Evolutionary conservation across 192 early-diverging fungal genomes (phyloP).

Genomic region (Phycomyces blakesleeanus): DNA sequence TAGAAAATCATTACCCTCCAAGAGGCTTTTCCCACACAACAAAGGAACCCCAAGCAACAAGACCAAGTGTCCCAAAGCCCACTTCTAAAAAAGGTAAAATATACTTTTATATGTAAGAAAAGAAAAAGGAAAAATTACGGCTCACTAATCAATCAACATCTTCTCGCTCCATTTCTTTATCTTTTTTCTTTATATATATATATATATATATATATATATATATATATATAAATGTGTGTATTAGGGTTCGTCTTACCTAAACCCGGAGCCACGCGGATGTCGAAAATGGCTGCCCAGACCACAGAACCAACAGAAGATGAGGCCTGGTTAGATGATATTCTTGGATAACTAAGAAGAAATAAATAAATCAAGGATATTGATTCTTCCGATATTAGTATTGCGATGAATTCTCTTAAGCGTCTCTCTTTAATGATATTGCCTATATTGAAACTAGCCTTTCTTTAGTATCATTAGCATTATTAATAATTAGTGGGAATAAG

Average conservation of each 20-base stretch:
- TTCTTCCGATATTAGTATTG: background rate
- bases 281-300: background rate
- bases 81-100: slow-evolving; percentile 8
- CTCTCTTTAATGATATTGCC: too few species aligned
- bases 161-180: background rate
- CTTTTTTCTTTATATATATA: too few species aligned
- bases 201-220: too few species aligned
- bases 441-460: too few species aligned
- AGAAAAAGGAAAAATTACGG: too few species aligned
- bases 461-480: too few species aligned
- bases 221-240: too few species aligned
- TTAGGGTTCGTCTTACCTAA: slow-evolving; percentile 3
- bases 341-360: slow-evolving; percentile 14
- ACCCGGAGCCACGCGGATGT: background rate
- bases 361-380: background rate
- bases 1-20: background rate
- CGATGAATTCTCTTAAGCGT: background rate
- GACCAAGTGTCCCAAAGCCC: background rate
- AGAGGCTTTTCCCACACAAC: background rate
- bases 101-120: background rate
- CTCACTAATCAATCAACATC: too few species aligned
- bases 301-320: slow-evolving; percentile 14
- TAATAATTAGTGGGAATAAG: too few species aligned
- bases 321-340: slow-evolving; percentile 30
- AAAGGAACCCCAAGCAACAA: slow-evolving; percentile 2